Conservation (phyloP, 2,329 filamentous ascomycete genomes). For the Pseudogymnoascus sp. region DNA sequence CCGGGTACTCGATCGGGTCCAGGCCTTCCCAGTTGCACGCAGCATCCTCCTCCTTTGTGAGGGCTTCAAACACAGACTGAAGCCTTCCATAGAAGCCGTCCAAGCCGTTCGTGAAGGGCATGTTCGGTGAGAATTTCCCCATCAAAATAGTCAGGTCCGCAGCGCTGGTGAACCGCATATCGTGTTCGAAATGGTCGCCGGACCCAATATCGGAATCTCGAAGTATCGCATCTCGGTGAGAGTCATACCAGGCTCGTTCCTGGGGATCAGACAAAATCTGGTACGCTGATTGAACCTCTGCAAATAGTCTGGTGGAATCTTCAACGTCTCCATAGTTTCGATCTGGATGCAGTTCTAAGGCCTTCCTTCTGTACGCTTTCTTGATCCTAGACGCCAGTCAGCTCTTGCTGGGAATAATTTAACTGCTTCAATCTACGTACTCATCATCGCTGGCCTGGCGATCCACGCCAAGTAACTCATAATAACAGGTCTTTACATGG, state of each 20-base stretch:
- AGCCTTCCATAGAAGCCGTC: constrained; percentile 80
- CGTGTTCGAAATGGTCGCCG: constrained; percentile 52
- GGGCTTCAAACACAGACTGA: constrained; percentile 66
- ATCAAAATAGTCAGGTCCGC: constrained; percentile 74
- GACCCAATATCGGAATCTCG: constrained; percentile 37
- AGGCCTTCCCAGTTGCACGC: constrained; percentile 63
- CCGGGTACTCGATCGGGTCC: constrained; percentile 61
- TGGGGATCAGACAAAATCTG: constrained; percentile 94
- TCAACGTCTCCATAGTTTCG: constrained; percentile 84
- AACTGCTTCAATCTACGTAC: constrained; percentile 37
- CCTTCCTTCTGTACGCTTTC: constrained; percentile 83
- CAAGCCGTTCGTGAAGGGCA: constrained; percentile 73
- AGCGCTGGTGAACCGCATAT: constrained; percentile 69
- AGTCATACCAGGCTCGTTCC: constrained; percentile 96
- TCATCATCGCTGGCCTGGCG: constrained; percentile 72
- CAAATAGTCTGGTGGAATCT: constrained; percentile 75
- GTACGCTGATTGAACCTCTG: constrained; percentile 87
- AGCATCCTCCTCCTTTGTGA: constrained; percentile 72
- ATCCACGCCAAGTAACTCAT: constrained; percentile 72
- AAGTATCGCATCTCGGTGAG: constrained; percentile 79
- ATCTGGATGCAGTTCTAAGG: constrained; percentile 89
- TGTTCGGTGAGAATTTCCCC: constrained; percentile 67
- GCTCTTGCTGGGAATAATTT: not conserved
- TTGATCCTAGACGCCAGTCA: constrained; percentile 58
- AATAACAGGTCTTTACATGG: constrained; percentile 64